Conservation (phyloP, 257 asterid genomes). For the Solanum pimpinellifolium region DNA sequence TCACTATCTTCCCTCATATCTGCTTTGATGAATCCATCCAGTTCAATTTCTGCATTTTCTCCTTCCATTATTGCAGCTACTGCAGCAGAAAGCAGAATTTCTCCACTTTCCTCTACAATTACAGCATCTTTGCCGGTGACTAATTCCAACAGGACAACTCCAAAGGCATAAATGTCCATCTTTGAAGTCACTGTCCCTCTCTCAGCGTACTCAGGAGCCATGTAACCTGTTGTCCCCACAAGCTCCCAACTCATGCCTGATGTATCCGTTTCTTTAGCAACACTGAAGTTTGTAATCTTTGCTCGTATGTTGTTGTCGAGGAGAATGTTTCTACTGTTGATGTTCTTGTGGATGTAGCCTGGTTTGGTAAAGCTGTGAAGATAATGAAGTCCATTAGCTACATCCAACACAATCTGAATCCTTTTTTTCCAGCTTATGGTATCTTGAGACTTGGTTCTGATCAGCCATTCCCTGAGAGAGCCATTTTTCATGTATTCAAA, state of each 20-base stretch:
- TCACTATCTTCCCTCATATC: constrained; percentile 20
- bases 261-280: constrained; percentile 26
- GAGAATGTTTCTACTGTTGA: constrained; percentile 39
- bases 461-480: constrained; percentile 45
- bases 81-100: constrained; percentile 19
- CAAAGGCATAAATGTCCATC: constrained; percentile 44
- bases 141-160: constrained; percentile 44
- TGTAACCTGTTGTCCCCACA: constrained; percentile 24
- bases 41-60: constrained; percentile 17
- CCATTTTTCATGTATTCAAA: constrained; percentile 54
- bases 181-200: constrained; percentile 25
- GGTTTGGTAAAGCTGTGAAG: constrained; percentile 52
- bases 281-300: constrained; percentile 42
- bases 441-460: constrained; percentile 5
- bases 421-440: constrained; percentile 17
- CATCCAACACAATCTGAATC: constrained; percentile 44
- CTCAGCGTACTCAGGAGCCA: constrained; percentile 36
- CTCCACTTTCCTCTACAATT: constrained; percentile 15
- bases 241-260: constrained; percentile 1
- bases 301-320: constrained; percentile 46
- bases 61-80: constrained; percentile 11
- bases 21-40: constrained; percentile 11
- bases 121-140: constrained; percentile 26
- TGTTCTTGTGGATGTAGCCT: constrained; percentile 33
- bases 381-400: constrained; percentile 56